These are phyloP conservation scores for Hymenoscyphus fraxineus DNA, from an alignment of 2,329 filamentous ascomycete genomes.

Conservation along the genomic window DNA sequence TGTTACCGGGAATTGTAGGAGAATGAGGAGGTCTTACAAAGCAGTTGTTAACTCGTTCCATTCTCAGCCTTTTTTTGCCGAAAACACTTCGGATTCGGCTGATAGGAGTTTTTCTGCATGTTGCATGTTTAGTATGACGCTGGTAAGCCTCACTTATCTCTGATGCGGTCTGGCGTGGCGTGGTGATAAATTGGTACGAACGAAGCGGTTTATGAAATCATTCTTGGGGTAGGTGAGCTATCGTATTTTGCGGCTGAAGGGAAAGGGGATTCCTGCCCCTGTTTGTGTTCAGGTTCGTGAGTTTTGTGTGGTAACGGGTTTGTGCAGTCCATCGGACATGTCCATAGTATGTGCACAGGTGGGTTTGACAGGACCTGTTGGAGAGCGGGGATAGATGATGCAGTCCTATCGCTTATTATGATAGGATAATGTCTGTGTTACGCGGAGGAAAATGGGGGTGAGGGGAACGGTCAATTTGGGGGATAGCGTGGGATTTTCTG, in stretches of 20 bases:
- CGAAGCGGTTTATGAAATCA: not conserved
- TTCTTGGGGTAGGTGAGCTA: not conserved
- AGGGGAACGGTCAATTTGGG: not conserved
- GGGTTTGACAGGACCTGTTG: not conserved
- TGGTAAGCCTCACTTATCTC: slow-evolving; percentile 2
- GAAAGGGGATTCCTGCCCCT: not conserved
- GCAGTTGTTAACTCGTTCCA: no score
- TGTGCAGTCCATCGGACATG: not conserved
- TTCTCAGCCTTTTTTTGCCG: no score
- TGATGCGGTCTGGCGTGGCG: not conserved
- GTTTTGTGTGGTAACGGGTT: not conserved
- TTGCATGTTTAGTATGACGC: not conserved
- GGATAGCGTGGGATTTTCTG: not conserved
- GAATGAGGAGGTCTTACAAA: no score
- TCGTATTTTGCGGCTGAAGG: slow-evolving; percentile 1
- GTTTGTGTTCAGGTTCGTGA: no score
- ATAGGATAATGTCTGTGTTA: not conserved
- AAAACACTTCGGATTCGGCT: not conserved
- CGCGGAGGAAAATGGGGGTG: not conserved
- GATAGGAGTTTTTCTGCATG: slow-evolving; percentile 7
- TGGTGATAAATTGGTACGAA: not conserved
- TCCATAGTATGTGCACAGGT: not conserved
- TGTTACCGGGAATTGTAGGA: no score
- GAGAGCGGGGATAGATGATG: not conserved
- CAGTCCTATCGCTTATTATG: not conserved